Evolutionary conservation across 176 grass and related monocot genomes (phyloP), one percentile per base, ranked within the genome.

Genomic region (Aegilops umbellulata): DNA sequence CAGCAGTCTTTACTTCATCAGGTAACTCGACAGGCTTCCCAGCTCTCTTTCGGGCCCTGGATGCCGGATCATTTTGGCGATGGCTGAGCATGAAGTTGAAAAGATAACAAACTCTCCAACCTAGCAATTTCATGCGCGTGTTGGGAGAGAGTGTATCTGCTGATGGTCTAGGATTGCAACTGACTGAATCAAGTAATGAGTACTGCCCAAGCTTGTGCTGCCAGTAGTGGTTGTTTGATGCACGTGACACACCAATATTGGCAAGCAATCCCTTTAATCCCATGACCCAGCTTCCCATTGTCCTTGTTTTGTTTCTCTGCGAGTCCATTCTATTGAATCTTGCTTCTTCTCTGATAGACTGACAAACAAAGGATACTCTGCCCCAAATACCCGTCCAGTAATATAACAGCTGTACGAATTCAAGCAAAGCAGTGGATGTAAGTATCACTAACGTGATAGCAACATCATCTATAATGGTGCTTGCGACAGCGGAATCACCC

Each of bases 41-140:
- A 29, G 25, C 12, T 29, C 2, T 29, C 4, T 3, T 65, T 13
- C 25, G 24, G 25, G 4, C 25, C 60, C 1, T 1, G 0, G 0
- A 62, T 62, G 22, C 60, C 39, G 10, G 39, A 10, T 10, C 2
- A 41, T 41, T 41, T 39, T 2, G 38, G 38, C 38, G 38, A 39
- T 2, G 38, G 38, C 0, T 9, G 38, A 39, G 0, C 38, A 2
- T 0, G 1, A 9, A 39, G 1, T 39, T 2, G 1, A 2, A 39
- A 39, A 39, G 38, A 39, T 39, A 39, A 39, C 1, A 0, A 39
- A 39, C 38, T 10, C 38, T n/a, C n/a, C n/a, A n/a, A n/a, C n/a
- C n/a, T n/a, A n/a, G n/a, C n/a, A n/a, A n/a, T n/a, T n/a, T n/a
- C n/a, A n/a, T n/a, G n/a, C n/a, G n/a, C n/a, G n/a, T n/a, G n/a